phyloP scores from a whole-genome alignment of 345 rosid species.

The Populus nigra region DNA sequence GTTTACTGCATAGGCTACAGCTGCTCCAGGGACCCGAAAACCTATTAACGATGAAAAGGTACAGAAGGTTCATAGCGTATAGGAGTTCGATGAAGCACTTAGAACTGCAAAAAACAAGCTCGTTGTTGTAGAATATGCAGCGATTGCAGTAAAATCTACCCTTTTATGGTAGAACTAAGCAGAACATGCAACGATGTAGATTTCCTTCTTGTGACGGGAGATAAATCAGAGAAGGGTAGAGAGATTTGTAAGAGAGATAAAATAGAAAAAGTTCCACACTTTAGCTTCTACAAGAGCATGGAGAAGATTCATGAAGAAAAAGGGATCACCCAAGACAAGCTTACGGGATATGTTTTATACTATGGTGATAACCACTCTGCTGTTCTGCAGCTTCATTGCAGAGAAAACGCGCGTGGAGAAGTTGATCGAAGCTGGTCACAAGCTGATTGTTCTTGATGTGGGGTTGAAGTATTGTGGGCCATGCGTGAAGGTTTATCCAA shows the following conservation, averaged over 20 bases:
- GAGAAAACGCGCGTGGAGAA: conserved; percentile 64
- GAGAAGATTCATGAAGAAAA: conserved; percentile 93
- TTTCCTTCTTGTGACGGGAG: conserved; percentile 79
- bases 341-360: conserved; percentile 85
- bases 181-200: conserved; percentile 74
- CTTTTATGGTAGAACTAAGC: conserved; percentile 86
- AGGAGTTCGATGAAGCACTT: conserved; percentile 75
- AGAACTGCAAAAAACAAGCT: conserved; percentile 58
- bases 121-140: conserved; percentile 78
- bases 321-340: conserved; percentile 75
- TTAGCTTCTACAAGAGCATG: conserved; percentile 81
- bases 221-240: conserved; percentile 73
- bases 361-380: conserved; percentile 87
- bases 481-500: conserved; percentile 93
- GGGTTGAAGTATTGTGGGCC: conserved; percentile 92
- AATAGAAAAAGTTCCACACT: conserved; percentile 74
- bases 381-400: conserved; percentile 68
- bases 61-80: conserved; percentile 56
- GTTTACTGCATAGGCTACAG: conserved; percentile 40
- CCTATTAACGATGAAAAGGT: conserved; percentile 55
- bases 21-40: conserved; percentile 44
- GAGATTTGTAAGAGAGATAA: conserved; percentile 78
- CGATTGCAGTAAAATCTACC: conserved; percentile 65
- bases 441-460: conserved; percentile 80
- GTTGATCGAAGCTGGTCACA: conserved; percentile 59